phyloP scores from a whole-genome alignment of 1,284 basidiomycete species.

The Malassezia psittaci region DNA sequence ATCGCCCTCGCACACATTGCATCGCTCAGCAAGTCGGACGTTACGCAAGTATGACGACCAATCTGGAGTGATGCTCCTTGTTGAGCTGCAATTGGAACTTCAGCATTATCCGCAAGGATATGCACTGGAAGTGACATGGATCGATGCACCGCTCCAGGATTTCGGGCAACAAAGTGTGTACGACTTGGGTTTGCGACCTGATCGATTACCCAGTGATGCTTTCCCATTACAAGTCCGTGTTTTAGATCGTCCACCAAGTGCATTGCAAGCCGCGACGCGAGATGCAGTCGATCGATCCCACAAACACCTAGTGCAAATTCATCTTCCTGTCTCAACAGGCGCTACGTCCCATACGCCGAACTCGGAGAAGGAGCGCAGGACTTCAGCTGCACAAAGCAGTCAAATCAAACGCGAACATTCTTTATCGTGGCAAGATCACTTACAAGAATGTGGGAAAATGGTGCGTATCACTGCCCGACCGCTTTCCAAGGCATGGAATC shows the following conservation, averaged over 20 bases:
- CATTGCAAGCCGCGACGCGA: conserved; percentile 41
- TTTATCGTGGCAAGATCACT: conserved; percentile 19
- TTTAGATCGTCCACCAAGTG: conserved; percentile 41
- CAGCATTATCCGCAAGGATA: conserved; percentile 41
- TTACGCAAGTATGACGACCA: conserved; percentile 21
- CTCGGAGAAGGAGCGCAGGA: not conserved
- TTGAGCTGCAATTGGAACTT: conserved; percentile 43
- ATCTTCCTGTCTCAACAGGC: conserved; percentile 20
- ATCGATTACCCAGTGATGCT: not conserved
- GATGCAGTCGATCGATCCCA: conserved; percentile 33
- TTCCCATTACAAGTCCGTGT: conserved; percentile 29
- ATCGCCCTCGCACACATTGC: conserved; percentile 21
- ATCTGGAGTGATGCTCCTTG: conserved; percentile 23
- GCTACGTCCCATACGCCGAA: not conserved
- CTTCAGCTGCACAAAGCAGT: too few species aligned
- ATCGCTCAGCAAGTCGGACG: conserved; percentile 27
- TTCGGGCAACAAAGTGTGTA: not conserved
- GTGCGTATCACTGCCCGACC: conserved; percentile 23
- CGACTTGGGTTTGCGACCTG: not conserved
- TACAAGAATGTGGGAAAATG: conserved; percentile 24
- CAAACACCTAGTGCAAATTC: conserved; percentile 37
- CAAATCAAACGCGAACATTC: too few species aligned
- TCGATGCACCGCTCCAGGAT: not conserved
- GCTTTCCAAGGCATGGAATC: not conserved
- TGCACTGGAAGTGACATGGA: conserved; percentile 30